Evolutionary conservation across 805 yeast genomes (phyloP).

Genomic region (Starmerella khaoyaiensis): DNA sequence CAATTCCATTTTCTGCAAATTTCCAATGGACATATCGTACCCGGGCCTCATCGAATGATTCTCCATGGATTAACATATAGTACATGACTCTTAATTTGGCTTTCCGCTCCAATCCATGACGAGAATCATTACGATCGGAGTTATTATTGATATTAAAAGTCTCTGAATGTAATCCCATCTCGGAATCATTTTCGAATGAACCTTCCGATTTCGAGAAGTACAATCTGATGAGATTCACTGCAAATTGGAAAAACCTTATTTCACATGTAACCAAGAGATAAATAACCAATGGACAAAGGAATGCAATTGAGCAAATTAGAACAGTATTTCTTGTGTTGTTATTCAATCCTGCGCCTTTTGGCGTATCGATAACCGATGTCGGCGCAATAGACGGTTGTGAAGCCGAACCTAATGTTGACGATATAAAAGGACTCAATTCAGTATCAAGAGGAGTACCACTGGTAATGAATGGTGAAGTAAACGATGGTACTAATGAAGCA

Average conservation of each 20-base stretch:
- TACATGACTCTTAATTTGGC: constrained; percentile 40
- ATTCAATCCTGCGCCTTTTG: too few species aligned
- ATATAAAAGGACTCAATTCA: too few species aligned
- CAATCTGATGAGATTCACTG: constrained; percentile 4
- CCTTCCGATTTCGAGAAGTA: background rate
- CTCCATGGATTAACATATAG: constrained; percentile 40
- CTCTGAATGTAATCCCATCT: constrained; percentile 42
- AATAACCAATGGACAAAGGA: too few species aligned
- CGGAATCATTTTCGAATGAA: constrained; percentile 16
- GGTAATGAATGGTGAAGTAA: too few species aligned
- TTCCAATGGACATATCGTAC: constrained; percentile 35
- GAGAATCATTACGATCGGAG: constrained; percentile 36
- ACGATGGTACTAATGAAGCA: too few species aligned
- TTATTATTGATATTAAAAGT: constrained; percentile 44
- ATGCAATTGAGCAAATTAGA: too few species aligned
- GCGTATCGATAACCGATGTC: too few species aligned
- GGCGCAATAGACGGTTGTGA: too few species aligned
- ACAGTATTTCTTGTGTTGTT: too few species aligned
- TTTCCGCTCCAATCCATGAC: constrained; percentile 48
- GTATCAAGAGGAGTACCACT: too few species aligned
- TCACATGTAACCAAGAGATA: constrained; percentile 1
- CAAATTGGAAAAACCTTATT: constrained; percentile 4
- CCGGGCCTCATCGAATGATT: constrained; percentile 62
- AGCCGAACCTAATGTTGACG: too few species aligned
- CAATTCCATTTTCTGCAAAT: constrained; percentile 42